Evolutionary conservation across 2,329 filamentous ascomycete genomes (phyloP).

Genomic region (Colletotrichum plurivorum): DNA sequence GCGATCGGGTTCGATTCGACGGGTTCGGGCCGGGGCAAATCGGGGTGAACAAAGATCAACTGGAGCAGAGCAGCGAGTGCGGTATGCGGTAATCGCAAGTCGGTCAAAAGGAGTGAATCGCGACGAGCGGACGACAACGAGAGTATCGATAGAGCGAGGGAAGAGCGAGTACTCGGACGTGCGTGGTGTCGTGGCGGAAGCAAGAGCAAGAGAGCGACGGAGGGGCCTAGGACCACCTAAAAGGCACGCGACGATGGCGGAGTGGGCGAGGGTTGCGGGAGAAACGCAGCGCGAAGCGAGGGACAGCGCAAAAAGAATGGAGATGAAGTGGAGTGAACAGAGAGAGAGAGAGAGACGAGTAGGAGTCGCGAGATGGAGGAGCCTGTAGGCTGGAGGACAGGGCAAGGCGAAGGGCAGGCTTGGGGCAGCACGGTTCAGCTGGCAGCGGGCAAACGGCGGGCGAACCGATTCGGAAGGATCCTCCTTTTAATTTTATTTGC

Average conservation of each 20-base stretch:
- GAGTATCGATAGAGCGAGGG: slow-evolving; percentile 26
- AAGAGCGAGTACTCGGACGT: slow-evolving; percentile 29
- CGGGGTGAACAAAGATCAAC: background rate
- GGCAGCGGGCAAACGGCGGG: slow-evolving; percentile 8
- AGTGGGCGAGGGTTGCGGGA: slow-evolving; percentile 24
- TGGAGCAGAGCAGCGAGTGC: background rate
- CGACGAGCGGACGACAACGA: slow-evolving; percentile 29
- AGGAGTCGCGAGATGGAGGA: slow-evolving; percentile 26
- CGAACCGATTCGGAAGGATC: slow-evolving; percentile 38
- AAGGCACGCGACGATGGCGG: slow-evolving; percentile 33
- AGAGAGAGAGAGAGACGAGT: slow-evolving; percentile 24
- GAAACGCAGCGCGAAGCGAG: slow-evolving; percentile 29
- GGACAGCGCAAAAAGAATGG: slow-evolving; percentile 39
- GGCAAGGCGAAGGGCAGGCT: slow-evolving; percentile 1
- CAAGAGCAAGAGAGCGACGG: slow-evolving; percentile 34
- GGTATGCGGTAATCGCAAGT: background rate
- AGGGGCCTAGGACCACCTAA: slow-evolving; percentile 33
- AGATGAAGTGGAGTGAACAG: slow-evolving; percentile 29
- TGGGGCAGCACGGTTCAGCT: slow-evolving; percentile 27
- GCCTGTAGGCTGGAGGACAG: background rate
- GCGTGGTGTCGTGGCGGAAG: slow-evolving; percentile 6
- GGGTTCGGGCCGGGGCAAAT: slow-evolving; percentile 6
- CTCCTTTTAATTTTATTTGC: slow-evolving; percentile 41
- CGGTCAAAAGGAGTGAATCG: slow-evolving; percentile 31
- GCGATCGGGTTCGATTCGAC: slow-evolving; percentile 13